phyloP scores from a whole-genome alignment of 257 asterid species.

The Echites panduratus region DNA sequence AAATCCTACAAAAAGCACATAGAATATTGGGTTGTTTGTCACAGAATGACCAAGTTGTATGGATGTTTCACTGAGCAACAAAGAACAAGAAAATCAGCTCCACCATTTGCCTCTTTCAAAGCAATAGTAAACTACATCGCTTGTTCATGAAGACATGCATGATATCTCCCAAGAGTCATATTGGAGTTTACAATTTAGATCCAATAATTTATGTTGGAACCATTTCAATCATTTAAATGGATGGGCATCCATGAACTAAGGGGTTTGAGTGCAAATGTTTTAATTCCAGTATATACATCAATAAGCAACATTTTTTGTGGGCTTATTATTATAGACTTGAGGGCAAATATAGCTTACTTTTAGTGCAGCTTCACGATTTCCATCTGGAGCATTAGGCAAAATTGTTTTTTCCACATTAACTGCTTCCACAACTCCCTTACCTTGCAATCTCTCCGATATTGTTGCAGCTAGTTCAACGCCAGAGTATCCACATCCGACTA shows the following conservation, averaged over 20 bases:
- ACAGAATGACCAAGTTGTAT: background rate
- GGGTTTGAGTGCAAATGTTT: background rate
- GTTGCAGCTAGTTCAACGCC: constrained; percentile 97
- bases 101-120: background rate
- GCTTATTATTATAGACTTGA: background rate
- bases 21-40: background rate
- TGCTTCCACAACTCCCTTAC: constrained; percentile 72
- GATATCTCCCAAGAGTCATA: background rate
- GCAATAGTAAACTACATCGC: background rate
- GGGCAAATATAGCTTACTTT: constrained; percentile 44
- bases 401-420: constrained; percentile 65
- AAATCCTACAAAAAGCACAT: background rate
- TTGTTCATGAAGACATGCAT: background rate
- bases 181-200: background rate
- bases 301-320: background rate
- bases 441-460: constrained; percentile 76
- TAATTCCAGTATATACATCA: background rate
- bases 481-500: constrained; percentile 96
- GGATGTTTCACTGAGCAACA: background rate
- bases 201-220: background rate
- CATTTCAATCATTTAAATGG: background rate
- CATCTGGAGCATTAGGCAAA: constrained; percentile 77
- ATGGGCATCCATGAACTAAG: background rate
- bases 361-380: constrained; percentile 81
- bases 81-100: background rate